Evolutionary conservation across 352 stramenopile genomes (phyloP), one percentile per base, ranked within the genome.

Genomic region (Globisporangium spinosum): DNA sequence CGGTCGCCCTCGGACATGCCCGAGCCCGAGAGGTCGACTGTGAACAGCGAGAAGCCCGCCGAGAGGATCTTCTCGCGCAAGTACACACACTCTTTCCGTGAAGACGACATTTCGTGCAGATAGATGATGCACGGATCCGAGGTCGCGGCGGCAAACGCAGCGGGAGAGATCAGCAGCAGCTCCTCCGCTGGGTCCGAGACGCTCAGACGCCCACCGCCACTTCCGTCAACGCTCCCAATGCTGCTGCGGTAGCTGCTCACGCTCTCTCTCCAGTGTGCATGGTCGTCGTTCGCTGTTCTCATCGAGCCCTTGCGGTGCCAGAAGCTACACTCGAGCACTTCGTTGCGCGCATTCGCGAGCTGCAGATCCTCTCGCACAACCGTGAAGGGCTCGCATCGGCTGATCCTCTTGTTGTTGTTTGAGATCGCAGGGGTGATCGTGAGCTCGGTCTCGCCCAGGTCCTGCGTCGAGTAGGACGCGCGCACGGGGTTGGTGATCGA

Each of bases 31-130:
- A 92, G 65, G 62, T 94, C 85, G 47, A 94, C n/a, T 60, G 83
- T 65, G 43, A 94, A 89, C 15, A 94, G 65, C 55, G 85, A 92
- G 45, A 92, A 92, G 9, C 84, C 85, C 0, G 72, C 68, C 0
- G 75, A 65, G 15, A 94, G 76, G 25, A 94, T 73, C 64, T 68
- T 73, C 29, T 74, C 63, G 58, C 78, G 75, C 32, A 94, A 62
- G 61, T 94, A 94, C 20, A 92, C 67, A 38, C 82, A 89, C 71
- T 94, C 85, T 64, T 90, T 87, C 1, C 85, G 73, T 0, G 85
- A 94, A 22, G 82, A 90, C 27, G 85, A 94, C 76, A 94, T 83
- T 23, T 85, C 85, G 62, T 94, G 85, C 40, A 94, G 71, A 64
- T 92, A 94, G 17, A 94, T 57, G 32, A 94, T 80, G 47, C 85